Conservation (phyloP, 441 rosid species). For the Lepidium campestre region DNA sequence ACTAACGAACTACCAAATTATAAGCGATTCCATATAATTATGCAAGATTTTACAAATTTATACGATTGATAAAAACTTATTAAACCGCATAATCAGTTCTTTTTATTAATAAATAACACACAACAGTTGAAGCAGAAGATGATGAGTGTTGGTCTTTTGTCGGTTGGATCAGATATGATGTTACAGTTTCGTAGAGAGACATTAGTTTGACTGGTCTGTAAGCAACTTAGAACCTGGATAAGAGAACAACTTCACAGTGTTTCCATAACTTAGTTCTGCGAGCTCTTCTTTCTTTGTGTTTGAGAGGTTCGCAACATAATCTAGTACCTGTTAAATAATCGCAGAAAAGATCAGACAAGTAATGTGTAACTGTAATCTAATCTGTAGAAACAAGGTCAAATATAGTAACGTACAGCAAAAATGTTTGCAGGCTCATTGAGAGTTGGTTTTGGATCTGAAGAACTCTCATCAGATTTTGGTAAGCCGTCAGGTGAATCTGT, state of each 20-base stretch:
- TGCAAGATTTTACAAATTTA: neutral
- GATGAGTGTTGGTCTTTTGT: neutral
- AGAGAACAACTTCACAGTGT: slow-evolving; percentile 61
- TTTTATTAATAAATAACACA: neutral
- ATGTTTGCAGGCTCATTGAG: slow-evolving; percentile 93
- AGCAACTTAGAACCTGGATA: slow-evolving; percentile 52
- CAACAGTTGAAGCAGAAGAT: neutral
- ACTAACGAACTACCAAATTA: too few relatives aligned
- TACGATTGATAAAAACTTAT: neutral
- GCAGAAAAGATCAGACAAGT: neutral
- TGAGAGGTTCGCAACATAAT: slow-evolving; percentile 61
- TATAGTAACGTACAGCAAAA: slow-evolving; percentile 32
- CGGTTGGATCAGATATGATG: neutral
- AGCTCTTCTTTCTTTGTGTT: slow-evolving; percentile 60
- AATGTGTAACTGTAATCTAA: neutral
- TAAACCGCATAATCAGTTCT: neutral
- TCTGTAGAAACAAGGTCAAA: neutral
- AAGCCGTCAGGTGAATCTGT: slow-evolving; percentile 91
- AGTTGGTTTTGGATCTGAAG: slow-evolving; percentile 46
- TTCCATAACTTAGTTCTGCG: slow-evolving; percentile 56
- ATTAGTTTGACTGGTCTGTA: neutral
- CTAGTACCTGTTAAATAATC: slow-evolving; percentile 47
- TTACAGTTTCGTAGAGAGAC: neutral
- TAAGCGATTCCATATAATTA: too few relatives aligned
- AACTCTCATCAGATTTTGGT: slow-evolving; percentile 44